A percentile compares a stretch with the other conserved stretches of the same genome.
These are phyloP conservation scores for Sordariomycetes sp. DNA, from an alignment of 2,329 filamentous ascomycete species.

Conservation along the genomic window DNA sequence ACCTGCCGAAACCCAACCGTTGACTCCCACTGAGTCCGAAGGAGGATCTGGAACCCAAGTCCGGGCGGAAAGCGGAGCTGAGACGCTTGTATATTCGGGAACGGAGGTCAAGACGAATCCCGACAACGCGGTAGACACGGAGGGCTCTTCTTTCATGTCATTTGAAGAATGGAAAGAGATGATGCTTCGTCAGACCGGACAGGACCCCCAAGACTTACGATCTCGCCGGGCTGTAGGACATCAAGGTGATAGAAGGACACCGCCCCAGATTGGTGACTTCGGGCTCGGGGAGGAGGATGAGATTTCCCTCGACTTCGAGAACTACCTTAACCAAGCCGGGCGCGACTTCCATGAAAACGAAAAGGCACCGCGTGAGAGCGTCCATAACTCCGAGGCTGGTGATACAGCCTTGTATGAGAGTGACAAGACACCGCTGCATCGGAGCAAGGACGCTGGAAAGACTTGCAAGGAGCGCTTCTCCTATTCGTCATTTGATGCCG, in stretches of 20 bases:
- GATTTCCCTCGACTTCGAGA: conserved; percentile 53
- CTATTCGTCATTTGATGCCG: conserved; percentile 94
- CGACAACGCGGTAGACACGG: conserved; percentile 9
- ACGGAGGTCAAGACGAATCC: too few relatives aligned
- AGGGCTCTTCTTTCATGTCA: conserved; percentile 62
- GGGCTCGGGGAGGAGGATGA: conserved; percentile 81
- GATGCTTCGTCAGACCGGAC: conserved; percentile 78
- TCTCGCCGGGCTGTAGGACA: conserved; percentile 47
- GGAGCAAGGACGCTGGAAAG: conserved; percentile 88
- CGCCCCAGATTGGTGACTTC: conserved; percentile 61
- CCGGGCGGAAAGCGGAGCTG: background rate
- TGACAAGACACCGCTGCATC: conserved; percentile 43
- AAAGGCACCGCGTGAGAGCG: conserved; percentile 6
- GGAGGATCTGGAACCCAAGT: too few relatives aligned
- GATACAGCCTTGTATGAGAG: conserved; percentile 37
- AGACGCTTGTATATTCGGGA: too few relatives aligned
- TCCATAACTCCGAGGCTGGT: conserved; percentile 8
- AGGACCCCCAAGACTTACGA: conserved; percentile 59
- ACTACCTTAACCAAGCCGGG: conserved; percentile 31
- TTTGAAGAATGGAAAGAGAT: conserved; percentile 98
- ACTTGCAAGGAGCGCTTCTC: conserved; percentile 98
- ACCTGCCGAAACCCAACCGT: too few relatives aligned
- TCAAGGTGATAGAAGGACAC: conserved; percentile 34
- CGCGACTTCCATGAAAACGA: conserved; percentile 13
- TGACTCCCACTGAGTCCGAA: too few relatives aligned